These are phyloP conservation scores for Coemansia sp. DNA, from an alignment of 192 early-diverging fungal species.

Conservation along the genomic window DNA sequence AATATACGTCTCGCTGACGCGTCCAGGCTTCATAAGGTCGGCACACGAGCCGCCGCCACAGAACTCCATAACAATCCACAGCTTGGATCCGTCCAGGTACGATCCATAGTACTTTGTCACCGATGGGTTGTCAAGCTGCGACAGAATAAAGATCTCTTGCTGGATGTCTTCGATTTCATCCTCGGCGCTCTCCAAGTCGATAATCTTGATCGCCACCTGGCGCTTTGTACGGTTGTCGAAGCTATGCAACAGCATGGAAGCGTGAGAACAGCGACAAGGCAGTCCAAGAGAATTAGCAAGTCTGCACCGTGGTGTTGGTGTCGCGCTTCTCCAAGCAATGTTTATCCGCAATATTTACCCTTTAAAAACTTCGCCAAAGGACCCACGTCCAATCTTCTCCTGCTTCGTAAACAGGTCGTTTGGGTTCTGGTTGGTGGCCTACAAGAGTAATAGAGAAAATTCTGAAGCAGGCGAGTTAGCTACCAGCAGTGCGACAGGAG, in stretches of 20 bases:
- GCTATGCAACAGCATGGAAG: slow-evolving; percentile 15
- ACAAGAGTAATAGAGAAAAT: background rate
- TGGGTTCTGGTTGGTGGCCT: slow-evolving; percentile 44
- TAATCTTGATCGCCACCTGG: slow-evolving; percentile 94
- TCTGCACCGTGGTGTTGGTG: background rate
- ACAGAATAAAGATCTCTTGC: slow-evolving; percentile 94
- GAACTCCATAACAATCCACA: slow-evolving; percentile 99
- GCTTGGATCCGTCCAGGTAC: slow-evolving; percentile 81
- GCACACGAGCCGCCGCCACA: slow-evolving; percentile 93
- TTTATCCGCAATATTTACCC: slow-evolving; percentile 58
- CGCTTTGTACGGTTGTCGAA: slow-evolving; percentile 56
- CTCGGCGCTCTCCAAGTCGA: slow-evolving; percentile 94
- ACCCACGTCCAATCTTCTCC: slow-evolving; percentile 61
- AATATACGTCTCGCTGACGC: slow-evolving; percentile 85
- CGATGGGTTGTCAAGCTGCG: slow-evolving; percentile 86
- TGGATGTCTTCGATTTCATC: slow-evolving; percentile 99
- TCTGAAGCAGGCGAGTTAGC: background rate
- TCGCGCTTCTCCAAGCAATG: background rate
- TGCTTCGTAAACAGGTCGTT: slow-evolving; percentile 60
- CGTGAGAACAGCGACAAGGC: no score
- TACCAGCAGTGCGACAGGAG: background rate
- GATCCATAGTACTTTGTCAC: slow-evolving; percentile 91
- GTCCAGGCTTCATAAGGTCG: slow-evolving; percentile 89
- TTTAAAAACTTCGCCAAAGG: slow-evolving; percentile 84
- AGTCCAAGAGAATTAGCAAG: background rate